Percentiles rank a stretch among this genome's conserved stretches.
Evolutionary conservation across 2,329 filamentous ascomycete species (phyloP).

Genomic region (Fusarium sp.): DNA sequence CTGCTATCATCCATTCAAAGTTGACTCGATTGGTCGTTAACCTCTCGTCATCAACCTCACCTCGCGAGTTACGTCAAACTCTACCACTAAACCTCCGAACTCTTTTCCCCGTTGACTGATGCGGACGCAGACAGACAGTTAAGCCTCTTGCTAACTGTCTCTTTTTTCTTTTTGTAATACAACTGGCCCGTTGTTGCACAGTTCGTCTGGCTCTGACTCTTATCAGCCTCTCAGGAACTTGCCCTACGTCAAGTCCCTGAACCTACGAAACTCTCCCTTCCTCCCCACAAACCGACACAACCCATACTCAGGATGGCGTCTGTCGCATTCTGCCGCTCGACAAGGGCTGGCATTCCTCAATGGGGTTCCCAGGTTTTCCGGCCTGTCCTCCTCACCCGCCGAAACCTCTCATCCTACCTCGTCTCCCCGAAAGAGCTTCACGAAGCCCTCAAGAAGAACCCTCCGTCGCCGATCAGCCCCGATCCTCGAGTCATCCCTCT

Average conservation of each 20-base stretch:
- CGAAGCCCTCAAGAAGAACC: slow-evolving; percentile 85
- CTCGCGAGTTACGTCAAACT: slow-evolving; percentile 15
- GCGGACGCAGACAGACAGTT: slow-evolving; percentile 43
- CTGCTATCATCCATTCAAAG: slow-evolving; percentile 44
- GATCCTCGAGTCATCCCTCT: slow-evolving; percentile 88
- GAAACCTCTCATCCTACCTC: slow-evolving; percentile 81
- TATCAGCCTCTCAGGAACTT: slow-evolving; percentile 42
- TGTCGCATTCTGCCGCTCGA: slow-evolving; percentile 58
- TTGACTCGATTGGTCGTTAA: slow-evolving; percentile 43
- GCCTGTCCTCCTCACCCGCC: slow-evolving; percentile 48
- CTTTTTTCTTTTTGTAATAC: slow-evolving; percentile 14
- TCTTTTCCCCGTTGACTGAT: slow-evolving; percentile 40
- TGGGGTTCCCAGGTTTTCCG: slow-evolving; percentile 53
- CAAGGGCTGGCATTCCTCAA: slow-evolving; percentile 57
- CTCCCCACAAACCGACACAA: slow-evolving; percentile 24
- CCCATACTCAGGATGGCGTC: slow-evolving; percentile 57
- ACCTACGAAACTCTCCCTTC: slow-evolving; percentile 18
- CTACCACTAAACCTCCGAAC: slow-evolving; percentile 16
- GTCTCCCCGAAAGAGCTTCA: slow-evolving; percentile 87
- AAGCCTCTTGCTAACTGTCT: slow-evolving; percentile 40
- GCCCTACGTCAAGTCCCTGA: slow-evolving; percentile 41
- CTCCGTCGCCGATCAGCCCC: slow-evolving; percentile 82
- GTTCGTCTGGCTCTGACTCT: slow-evolving; percentile 29
- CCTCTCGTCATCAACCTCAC: slow-evolving; percentile 43
- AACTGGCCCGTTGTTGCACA: slow-evolving; percentile 14